Evolutionary conservation across 2,329 filamentous ascomycete genomes (phyloP), one percentile per base, ranked within the genome.

Genomic region (Pseudogymnoascus sp.): DNA sequence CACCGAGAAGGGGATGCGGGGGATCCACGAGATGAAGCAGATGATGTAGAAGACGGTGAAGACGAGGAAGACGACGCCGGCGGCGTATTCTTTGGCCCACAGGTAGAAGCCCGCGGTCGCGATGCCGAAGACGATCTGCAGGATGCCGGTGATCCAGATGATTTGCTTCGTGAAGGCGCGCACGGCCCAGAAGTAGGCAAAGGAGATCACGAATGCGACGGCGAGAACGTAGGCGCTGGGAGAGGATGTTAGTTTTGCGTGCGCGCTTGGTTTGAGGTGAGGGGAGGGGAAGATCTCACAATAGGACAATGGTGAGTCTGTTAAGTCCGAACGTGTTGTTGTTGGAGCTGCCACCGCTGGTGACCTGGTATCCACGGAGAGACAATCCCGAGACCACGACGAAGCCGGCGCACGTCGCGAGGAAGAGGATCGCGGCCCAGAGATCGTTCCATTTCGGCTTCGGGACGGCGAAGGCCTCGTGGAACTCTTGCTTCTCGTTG

Each of bases 141-240:
- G 79, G 61, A 96, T 93, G 11, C 91, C 91, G 0, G 92, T 96
- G 40, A 92, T 84, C 90, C 91, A 97, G 73, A 97, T 96, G 69
- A 96, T 92, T 72, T 91, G 85, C 77, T 95, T 96, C 3, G 93
- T 92, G 68, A 93, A 93, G 56, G 83, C 77, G 63, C 91, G 85
- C 6, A 90, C 89, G 1, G 87, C 75, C 75, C 86, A 85, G 70
- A 97, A 85, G 73, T 97, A 97, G 21, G 77, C 80, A 71, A 86
- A 89, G 37, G 90, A 93, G 44, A 96, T 78, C 1, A 90, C 81
- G 21, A 93, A 80, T 4, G 91, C 89, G 40, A 92, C 81, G 15
- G 78, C 83, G 7, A 97, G 80, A 7, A 90, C 85, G 73, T 96
- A 93, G 35, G 84, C 82, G 74, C 70, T 73, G 53, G 61, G 62